phyloP scores from a whole-genome alignment of 805 yeast genomes.

The Candida bentonensis region DNA sequence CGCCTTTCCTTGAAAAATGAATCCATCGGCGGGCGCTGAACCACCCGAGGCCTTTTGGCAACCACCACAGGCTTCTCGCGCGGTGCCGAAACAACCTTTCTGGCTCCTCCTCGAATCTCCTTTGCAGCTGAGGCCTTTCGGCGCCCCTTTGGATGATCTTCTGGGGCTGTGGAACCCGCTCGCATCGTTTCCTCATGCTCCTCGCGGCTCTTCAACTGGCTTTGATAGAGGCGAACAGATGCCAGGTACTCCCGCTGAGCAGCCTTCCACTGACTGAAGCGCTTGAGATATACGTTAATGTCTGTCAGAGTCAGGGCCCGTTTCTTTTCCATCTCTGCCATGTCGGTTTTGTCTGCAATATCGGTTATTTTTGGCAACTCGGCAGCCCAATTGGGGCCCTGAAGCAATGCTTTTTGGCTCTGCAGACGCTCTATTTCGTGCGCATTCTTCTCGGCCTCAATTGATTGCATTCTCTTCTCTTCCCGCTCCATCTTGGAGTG shows the following conservation, averaged over 20 bases:
- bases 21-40: no score
- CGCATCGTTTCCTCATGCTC: no score
- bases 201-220: no score
- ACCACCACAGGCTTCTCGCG: no score
- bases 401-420: background rate
- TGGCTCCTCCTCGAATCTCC: no score
- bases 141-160: no score
- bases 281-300: background rate
- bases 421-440: background rate
- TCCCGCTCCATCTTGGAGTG: background rate
- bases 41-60: no score
- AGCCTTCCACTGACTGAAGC: background rate
- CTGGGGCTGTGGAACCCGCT: no score
- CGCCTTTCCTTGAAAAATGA: background rate
- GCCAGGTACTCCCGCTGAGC: background rate
- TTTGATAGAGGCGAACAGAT: background rate
- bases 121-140: no score
- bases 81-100: no score
- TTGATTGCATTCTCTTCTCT: background rate
- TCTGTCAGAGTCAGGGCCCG: background rate
- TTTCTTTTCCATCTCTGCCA: background rate
- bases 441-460: conserved; percentile 1
- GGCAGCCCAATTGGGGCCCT: background rate
- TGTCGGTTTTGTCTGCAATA: background rate
- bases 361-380: background rate